Base-by-base conservation (phyloP, 352 stramenopile species). In the Pythium brachiatum region DNA sequence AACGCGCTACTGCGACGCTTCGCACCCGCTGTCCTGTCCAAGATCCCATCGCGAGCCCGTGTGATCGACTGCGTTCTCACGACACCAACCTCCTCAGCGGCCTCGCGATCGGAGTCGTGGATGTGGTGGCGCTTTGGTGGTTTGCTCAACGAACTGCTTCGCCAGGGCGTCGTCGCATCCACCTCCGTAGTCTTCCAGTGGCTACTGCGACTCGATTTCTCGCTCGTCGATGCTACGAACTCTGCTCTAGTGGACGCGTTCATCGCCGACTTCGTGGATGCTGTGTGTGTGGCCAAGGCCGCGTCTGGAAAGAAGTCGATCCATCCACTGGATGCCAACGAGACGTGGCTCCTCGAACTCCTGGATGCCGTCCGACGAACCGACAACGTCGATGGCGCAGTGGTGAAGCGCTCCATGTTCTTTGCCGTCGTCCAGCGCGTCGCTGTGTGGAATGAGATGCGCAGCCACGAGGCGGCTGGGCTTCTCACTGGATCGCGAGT, bases 301-400 rank as follows among this genome's bases (percentile, higher is more conserved):
- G 34, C 36, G 53, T 15, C 39, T 3, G 53, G 41, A 20, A 67
- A 56, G 41, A 67, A 57, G 36, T 7, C 20, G 2, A 23, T 12
- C 9, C 9, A 52, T 3, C 31, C 60, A 34, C n/a, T 67, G 6
- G 52, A 57, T 39, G 46, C 43, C 20, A 56, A 67, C 16, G 60
- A 67, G 18, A 29, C 60, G 25, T 62, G 60, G 60, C 39, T 67
- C 4, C 46, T 67, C 23, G 60, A 67, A 31, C 29, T 61, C 21
- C 53, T 67, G 29, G 53, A 67, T 39, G 58, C 25, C 15, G 32
- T 60, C 32, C 25, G 39, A 16, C 20, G 55, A 21, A 39, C 15
- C 7, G 18, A 41, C 7, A 23, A 2, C 18, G 16, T 23, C 8
- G 39, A n/a, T 13, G 31, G 8, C 13, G 15, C n/a, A 5, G 21